These are phyloP conservation scores for Diaporthe caulivora DNA, from an alignment of 2,329 filamentous ascomycete genomes.

Conservation along the genomic window DNA sequence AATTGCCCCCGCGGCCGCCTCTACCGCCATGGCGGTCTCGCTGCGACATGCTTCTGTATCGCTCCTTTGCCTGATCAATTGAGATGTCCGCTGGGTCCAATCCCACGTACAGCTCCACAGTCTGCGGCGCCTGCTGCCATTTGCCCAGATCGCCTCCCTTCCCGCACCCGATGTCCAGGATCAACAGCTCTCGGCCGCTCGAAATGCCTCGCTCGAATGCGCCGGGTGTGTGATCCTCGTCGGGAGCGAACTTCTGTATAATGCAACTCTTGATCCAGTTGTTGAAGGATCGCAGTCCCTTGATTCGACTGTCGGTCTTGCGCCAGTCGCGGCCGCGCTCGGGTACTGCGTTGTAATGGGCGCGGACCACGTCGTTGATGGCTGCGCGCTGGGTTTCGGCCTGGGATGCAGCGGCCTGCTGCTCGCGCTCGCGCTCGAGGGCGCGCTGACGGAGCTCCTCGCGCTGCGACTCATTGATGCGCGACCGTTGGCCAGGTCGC, in stretches of 20 bases:
- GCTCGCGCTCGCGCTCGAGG: conserved; percentile 67
- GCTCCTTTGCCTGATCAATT: conserved; percentile 88
- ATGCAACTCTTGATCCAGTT: conserved; percentile 99
- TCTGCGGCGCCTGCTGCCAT: conserved; percentile 94
- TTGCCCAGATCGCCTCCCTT: conserved; percentile 97
- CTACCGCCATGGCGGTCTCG: conserved; percentile 67
- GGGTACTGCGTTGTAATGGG: conserved; percentile 96
- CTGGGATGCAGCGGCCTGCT: conserved; percentile 52
- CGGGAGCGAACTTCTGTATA: conserved; percentile 94
- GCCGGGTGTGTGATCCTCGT: conserved; percentile 77
- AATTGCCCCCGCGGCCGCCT: conserved; percentile 58
- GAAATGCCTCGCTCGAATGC: conserved; percentile 66
- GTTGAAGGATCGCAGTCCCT: conserved; percentile 93
- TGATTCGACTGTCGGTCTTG: conserved; percentile 93
- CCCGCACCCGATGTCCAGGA: conserved; percentile 95
- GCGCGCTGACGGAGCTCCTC: conserved; percentile 75
- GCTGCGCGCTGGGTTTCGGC: conserved; percentile 64
- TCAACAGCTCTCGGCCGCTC: conserved; percentile 74
- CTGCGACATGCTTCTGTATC: conserved; percentile 80
- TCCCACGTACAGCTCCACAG: conserved; percentile 93
- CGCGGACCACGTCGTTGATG: conserved; percentile 86
- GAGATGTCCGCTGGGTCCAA: conserved; percentile 93
- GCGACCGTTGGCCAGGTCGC: conserved; percentile 74
- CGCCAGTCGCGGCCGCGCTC: conserved; percentile 95
- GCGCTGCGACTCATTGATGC: conserved; percentile 75